phyloP scores from a whole-genome alignment of 148 eudicot species.

The Fagopyrum homotropicum region DNA sequence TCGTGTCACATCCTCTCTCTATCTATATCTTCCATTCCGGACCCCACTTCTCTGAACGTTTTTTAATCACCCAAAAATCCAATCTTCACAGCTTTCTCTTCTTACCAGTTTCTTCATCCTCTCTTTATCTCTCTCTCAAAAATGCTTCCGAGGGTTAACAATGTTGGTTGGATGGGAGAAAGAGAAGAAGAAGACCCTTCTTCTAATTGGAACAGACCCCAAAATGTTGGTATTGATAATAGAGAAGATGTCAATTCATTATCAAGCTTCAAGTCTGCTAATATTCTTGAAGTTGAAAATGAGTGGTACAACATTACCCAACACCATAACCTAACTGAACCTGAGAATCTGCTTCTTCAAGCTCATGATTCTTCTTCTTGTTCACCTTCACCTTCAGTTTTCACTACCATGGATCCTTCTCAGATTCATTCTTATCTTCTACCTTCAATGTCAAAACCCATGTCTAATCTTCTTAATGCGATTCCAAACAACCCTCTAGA shows the following conservation, averaged over 20 bases:
- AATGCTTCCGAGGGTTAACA: conserved; percentile 33
- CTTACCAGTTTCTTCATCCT: not conserved
- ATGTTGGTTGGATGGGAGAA: conserved; percentile 33
- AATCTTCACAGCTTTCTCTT: not conserved
- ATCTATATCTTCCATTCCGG: not conserved
- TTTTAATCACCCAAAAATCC: conserved; percentile 11
- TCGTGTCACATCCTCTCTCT: conserved; percentile 13
- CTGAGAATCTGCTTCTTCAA: conserved; percentile 33
- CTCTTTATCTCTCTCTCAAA: conserved; percentile 2
- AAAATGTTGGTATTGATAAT: conserved; percentile 4
- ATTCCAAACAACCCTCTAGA: conserved; percentile 29
- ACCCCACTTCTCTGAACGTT: conserved; percentile 11
- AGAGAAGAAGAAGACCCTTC: conserved; percentile 11
- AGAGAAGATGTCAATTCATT: not conserved
- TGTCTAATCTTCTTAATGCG: not conserved
- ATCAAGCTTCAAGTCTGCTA: conserved; percentile 39
- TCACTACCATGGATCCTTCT: conserved; percentile 17
- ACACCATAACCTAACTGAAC: conserved; percentile 21
- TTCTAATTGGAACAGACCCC: conserved; percentile 14
- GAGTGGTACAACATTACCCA: conserved; percentile 43
- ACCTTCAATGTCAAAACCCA: conserved; percentile 9
- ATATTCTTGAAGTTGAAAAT: conserved; percentile 49
- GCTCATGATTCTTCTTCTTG: conserved; percentile 72
- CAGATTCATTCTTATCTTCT: not conserved
- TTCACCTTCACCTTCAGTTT: conserved; percentile 67